Conservation (phyloP, 495 filamentous ascomycete genomes). For the Wilcoxina mikolae region DNA sequence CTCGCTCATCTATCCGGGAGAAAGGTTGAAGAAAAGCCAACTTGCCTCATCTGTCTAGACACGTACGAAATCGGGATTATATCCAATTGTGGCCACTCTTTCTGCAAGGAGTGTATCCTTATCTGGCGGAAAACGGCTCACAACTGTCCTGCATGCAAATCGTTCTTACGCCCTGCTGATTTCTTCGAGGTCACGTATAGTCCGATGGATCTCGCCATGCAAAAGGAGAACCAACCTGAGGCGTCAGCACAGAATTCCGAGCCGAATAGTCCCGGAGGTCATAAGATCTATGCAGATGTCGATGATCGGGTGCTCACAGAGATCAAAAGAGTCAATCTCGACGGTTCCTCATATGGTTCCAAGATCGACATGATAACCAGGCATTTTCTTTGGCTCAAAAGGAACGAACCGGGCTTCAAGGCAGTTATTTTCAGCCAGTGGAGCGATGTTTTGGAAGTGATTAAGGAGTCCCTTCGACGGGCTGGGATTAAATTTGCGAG, state of each 20-base stretch:
- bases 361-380: constrained; percentile 73
- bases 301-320: constrained; percentile 51
- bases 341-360: constrained; percentile 62
- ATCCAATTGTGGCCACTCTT: constrained; percentile 81
- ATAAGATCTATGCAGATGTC: constrained; percentile 60
- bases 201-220: constrained; percentile 51
- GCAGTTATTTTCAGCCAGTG: constrained; percentile 86
- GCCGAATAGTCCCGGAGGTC: not conserved
- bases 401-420: constrained; percentile 74
- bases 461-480: constrained; percentile 48
- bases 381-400: constrained; percentile 71
- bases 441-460: constrained; percentile 60
- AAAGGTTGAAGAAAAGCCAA: constrained; percentile 16
- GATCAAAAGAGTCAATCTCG: constrained; percentile 69
- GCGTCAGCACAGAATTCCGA: not conserved
- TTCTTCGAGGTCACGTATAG: constrained; percentile 76
- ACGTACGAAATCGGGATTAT: constrained; percentile 53
- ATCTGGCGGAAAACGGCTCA: constrained; percentile 53
- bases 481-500: constrained; percentile 57
- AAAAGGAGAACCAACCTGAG: constrained; percentile 42
- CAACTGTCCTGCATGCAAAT: constrained; percentile 68
- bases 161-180: constrained; percentile 42
- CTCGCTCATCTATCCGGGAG: constrained; percentile 38
- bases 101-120: constrained; percentile 70
- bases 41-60: constrained; percentile 23